These are phyloP conservation scores for Russula dissimulans DNA, from an alignment of 768 basidiomycete species.

Conservation along the genomic window DNA sequence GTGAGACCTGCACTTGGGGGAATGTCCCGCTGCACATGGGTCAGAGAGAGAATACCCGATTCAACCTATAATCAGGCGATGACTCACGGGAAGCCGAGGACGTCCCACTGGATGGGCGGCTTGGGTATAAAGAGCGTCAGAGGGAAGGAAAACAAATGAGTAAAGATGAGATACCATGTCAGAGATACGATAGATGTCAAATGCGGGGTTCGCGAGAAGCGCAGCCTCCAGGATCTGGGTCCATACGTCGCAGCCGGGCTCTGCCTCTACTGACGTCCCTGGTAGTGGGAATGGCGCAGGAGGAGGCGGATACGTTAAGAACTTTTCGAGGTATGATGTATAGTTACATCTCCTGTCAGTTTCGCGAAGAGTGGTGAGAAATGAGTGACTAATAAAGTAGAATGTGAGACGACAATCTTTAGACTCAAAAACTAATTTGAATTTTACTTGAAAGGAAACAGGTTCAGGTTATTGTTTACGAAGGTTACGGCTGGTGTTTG, in stretches of 20 bases:
- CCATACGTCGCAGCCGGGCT: slow-evolving; percentile 12
- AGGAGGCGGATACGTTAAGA: slow-evolving; percentile 15
- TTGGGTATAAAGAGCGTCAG: not conserved
- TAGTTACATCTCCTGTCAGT: slow-evolving; percentile 11
- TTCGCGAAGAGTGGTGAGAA: slow-evolving; percentile 10
- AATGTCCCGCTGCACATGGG: slow-evolving; percentile 10
- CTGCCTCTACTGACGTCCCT: not conserved
- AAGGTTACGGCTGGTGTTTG: slow-evolving; percentile 5
- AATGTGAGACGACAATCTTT: not conserved
- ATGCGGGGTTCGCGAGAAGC: slow-evolving; percentile 15
- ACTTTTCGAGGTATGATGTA: slow-evolving; percentile 7
- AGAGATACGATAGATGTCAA: slow-evolving; percentile 15
- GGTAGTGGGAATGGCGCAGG: slow-evolving; percentile 15
- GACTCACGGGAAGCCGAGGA: slow-evolving; percentile 18
- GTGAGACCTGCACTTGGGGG: slow-evolving; percentile 12
- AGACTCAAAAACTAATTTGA: not conserved
- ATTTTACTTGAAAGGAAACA: slow-evolving; percentile 13
- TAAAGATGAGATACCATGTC: slow-evolving; percentile 12
- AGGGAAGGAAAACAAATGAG: too few relatives aligned
- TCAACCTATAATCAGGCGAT: not conserved
- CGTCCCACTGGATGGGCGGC: slow-evolving; percentile 17
- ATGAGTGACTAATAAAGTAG: slow-evolving; percentile 13
- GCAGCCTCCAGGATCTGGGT: not conserved
- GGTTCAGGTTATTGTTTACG: slow-evolving; percentile 8
- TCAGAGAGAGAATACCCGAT: not conserved